Evolutionary conservation across 208 protist genomes (phyloP), one percentile per base, ranked within the genome.

Genomic region (Trypanosomatidae sp.): DNA sequence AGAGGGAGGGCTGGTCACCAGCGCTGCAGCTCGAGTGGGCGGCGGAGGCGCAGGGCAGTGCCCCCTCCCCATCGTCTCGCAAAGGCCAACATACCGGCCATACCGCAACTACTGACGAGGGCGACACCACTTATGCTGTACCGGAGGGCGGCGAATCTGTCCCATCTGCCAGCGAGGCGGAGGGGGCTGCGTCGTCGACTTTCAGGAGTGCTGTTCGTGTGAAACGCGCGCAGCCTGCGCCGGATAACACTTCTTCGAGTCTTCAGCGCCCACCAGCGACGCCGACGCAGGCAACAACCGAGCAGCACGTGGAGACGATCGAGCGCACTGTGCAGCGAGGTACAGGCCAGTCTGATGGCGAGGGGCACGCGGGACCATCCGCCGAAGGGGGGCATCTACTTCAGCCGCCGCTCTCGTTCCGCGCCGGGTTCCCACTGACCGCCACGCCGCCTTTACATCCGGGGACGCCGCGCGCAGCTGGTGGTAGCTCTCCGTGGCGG

Each of bases 11-110:
- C 7, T 22, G 30, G 46, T 30, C 56, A 12, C 46, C 41, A 25
- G 41, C 67, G 17, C 66, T 62, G 43, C 74, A 69, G 74, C 58
- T 78, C 12, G 74, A 72, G 60, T 78, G 74, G 74, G 36, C 56
- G 25, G 53, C 43, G 6, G 30, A 47, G 62, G 49, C 25, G 33
- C 49, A 50, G 13, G 33, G 62, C 55, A 41, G 7, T 60, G 17
- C 22, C 9, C 44, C 22, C 39, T 65, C 60, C 8, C 60, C 41
- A 10, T n/a, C 39, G 62, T 25, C 28, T 36, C 10, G 47, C 22
- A 41, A 67, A 62, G 47, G 22, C 10, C 25, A 68, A 2, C 30
- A 33, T 0, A 25, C 25, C n/a, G 17, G n/a, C 13, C 17, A 30
- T 22, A 4, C 46, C 12, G 12, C 5, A 36, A 19, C 36, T 7